Evolutionary conservation across 495 filamentous ascomycete genomes (phyloP), one percentile per base, ranked within the genome.

Genomic region (Aspergillus incahuasiensis): DNA sequence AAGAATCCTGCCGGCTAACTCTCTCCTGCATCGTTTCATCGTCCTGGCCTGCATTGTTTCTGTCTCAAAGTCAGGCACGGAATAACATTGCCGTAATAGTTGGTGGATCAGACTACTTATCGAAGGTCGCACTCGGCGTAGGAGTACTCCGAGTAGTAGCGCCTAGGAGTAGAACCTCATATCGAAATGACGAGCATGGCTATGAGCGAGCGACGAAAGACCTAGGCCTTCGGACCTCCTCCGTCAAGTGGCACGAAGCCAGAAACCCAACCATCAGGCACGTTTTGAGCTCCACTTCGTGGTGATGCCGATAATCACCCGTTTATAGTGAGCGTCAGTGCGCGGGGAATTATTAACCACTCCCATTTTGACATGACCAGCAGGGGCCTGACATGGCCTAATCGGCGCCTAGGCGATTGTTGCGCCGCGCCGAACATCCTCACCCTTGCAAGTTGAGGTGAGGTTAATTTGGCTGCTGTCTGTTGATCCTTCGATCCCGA

Each of bases 221-320:
- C 46, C 46, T 48, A 48, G 46, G 46, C 46, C 30, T 28, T 48
- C 25, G 46, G 25, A 19, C 16, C 12, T 16, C 16, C 18, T 35
- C 30, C 46, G 13, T 46, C 19, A 22, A 22, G 43, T 30, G 12
- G 43, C 15, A 46, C 21, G 43, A 25, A 44, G 18, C 22, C 21
- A 9, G 12, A 11, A n/a, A 25, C 20, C 9, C 9, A 15, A 2
- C 43, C 43, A 46, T 28, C 21, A 16, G 13, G 38, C 21, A 25
- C 30, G 5, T 13, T 24, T 28, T 28, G 6, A 15, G 21, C 22
- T 25, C 43, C 13, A 25, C 21, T 21, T n/a, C 43, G 19, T 53
- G n/a, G 32, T 20, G 38, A 49, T 34, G 48, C 52, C 52, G 57
- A 60, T 48, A 60, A 60, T 60, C 53, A 53, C 48, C 58, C 58